Percentiles rank a stretch among this genome's conserved stretches.
phyloP scores from a whole-genome alignment of 768 basidiomycete genomes.

The Baorangia bicolor region DNA sequence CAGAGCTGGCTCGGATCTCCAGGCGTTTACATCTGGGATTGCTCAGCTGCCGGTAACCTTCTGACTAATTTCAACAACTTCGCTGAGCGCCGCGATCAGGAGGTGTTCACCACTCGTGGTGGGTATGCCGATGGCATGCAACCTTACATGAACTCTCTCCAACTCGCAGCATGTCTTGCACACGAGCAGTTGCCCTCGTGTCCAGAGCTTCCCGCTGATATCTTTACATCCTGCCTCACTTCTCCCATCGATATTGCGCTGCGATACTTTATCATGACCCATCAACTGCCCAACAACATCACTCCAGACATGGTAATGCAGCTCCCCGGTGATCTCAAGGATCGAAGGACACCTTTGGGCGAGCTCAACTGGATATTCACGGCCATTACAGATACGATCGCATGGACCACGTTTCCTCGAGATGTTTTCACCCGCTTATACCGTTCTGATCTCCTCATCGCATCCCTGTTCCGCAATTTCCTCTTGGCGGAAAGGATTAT shows the following conservation, averaged over 20 bases:
- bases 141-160: constrained; percentile 84
- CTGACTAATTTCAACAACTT: constrained; percentile 84
- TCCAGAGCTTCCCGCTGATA: constrained; percentile 94
- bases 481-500: constrained; percentile 96
- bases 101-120: constrained; percentile 55
- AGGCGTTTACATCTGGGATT: constrained; percentile 98
- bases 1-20: constrained; percentile 94
- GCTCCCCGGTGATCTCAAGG: constrained; percentile 95
- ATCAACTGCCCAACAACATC: constrained; percentile 77
- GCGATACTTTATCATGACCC: constrained; percentile 89
- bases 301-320: constrained; percentile 91
- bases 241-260: constrained; percentile 98
- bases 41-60: constrained; percentile 94
- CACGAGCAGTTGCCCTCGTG: constrained; percentile 92
- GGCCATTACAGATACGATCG: constrained; percentile 97
- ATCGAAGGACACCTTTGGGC: constrained; percentile 92
- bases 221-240: constrained; percentile 97
- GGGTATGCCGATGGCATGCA: constrained; percentile 59
- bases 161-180: constrained; percentile 91
- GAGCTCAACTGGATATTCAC: constrained; percentile 99
- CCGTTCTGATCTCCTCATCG: constrained; percentile 92
- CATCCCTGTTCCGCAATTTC: constrained; percentile 96
- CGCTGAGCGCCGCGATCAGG: constrained; percentile 72
- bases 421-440: constrained; percentile 94
- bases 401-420: constrained; percentile 95